Evolutionary conservation across 2,329 filamentous ascomycete genomes (phyloP), one percentile per base, ranked within the genome.

Genomic region (Fusarium torreyae): DNA sequence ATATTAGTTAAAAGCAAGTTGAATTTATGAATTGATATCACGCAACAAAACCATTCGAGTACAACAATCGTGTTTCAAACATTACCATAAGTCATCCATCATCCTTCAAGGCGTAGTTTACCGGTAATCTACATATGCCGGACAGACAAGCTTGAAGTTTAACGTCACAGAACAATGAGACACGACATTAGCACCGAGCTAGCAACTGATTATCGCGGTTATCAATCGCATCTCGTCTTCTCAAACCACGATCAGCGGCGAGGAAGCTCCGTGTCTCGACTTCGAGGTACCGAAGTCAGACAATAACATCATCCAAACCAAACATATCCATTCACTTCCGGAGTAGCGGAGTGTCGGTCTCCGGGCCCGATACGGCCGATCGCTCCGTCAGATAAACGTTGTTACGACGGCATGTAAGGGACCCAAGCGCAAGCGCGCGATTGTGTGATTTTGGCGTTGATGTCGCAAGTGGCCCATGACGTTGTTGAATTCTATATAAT

Each of bases 381-480:
- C 70, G 59, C 68, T 59, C 70, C 52, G 48, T 39, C n/a, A 17
- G 56, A 31, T 51, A 49, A 53, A 22, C 38, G 15, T 46, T 34
- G 22, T 31, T 51, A 9, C 26, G 26, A 15, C 20, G 33, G 48
- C 54, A 40, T 42, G 45, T 44, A 61, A 51, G 55, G 38, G 48
- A 43, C 46, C 48, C 40, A 48, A 59, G 45, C 45, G 44, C 48
- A 57, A 51, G 50, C 36, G 26, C 22, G 49, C 49, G 44, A 73
- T 74, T 74, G 72, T 74, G 72, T 73, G 68, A 74, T 74, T 74
- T 74, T 74, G 69, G 72, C 62, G 66, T 64, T 55, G 43, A 73
- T 74, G 72, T 74, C 62, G 72, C 49, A 36, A 57, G 26, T 26
- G 20, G 28, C n/a, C 44, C 55, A 70, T 74, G 72, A 74, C 66